Evolutionary conservation across 805 yeast genomes (phyloP), one percentile per base, ranked within the genome.

Genomic region (Vanderwaltozyma verrucispora): DNA sequence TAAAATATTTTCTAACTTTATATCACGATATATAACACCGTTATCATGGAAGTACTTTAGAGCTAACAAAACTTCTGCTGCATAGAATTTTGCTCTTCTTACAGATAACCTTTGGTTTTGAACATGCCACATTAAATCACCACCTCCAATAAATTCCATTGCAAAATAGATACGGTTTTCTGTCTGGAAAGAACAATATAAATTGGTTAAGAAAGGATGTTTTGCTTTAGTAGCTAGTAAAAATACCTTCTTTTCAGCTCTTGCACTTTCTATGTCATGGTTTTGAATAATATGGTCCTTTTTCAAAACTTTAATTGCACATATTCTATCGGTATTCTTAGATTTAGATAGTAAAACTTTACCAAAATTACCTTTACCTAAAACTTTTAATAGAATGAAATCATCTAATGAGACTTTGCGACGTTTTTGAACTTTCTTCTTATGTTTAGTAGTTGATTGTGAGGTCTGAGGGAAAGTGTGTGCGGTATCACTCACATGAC

Each of bases 51-150:
- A 80, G 56, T 85, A 85, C 57, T 89, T 83, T 57, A 92, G 69
- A 0, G 94, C 97, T 38, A 92, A 64, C 45, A 89, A 68, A 2
- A 92, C 96, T 60, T 92, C 98, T 28, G 96, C 94, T 2, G 98
- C 97, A 60, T 92, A 92, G 56, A 88, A 92, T 62, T 92, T 94
- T 9, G 98, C 99, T 49, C 96, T 73, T 47, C 82, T 76, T 14
- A 88, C 80, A 2, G 95, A 78, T 54, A 92, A 82, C 51, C 89
- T 73, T 42, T 83, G 82, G 53, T 86, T 85, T 62, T 92, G 98
- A 51, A 92, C 94, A 59, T 92, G 99, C 94, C 96, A 88, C 98
- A 92, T 92, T 54, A 92, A 72, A 65, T 92, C 99, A 60, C 99
- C 99, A 41, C 98, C 99, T 16, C 94, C 79, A 36, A 92, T 80